phyloP scores from a whole-genome alignment of 2,329 filamentous ascomycete species.

The Arachnopeziza araneosa region DNA sequence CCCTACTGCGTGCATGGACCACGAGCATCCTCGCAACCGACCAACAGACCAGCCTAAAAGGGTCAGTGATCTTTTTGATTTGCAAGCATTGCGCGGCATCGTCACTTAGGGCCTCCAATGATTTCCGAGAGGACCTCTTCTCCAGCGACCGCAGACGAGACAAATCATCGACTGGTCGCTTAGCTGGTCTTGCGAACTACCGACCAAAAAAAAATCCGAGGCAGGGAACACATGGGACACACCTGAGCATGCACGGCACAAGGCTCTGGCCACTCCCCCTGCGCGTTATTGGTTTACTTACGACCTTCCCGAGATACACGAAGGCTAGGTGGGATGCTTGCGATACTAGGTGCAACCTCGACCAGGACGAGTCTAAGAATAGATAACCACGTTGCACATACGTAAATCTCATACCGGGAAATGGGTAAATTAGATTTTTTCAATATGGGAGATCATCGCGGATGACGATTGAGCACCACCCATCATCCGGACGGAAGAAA shows the following conservation, averaged over 20 bases:
- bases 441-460: neutral
- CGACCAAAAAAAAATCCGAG: neutral
- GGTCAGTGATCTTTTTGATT: neutral
- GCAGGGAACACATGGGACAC: neutral
- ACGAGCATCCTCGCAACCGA: neutral
- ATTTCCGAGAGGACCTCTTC: neutral
- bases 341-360: neutral
- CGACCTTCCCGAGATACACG: neutral
- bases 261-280: neutral
- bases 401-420: neutral
- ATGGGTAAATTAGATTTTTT: neutral
- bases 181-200: neutral
- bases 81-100: neutral
- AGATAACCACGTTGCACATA: neutral
- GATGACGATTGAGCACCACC: neutral
- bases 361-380: neutral
- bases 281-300: neutral
- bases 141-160: neutral
- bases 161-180: neutral
- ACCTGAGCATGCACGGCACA: neutral
- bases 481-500: neutral
- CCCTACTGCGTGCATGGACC: neutral
- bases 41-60: neutral
- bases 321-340: neutral
- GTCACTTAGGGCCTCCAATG: neutral